phyloP scores from a whole-genome alignment of 495 filamentous ascomycete genomes.

The Penicillium subrubescens region DNA sequence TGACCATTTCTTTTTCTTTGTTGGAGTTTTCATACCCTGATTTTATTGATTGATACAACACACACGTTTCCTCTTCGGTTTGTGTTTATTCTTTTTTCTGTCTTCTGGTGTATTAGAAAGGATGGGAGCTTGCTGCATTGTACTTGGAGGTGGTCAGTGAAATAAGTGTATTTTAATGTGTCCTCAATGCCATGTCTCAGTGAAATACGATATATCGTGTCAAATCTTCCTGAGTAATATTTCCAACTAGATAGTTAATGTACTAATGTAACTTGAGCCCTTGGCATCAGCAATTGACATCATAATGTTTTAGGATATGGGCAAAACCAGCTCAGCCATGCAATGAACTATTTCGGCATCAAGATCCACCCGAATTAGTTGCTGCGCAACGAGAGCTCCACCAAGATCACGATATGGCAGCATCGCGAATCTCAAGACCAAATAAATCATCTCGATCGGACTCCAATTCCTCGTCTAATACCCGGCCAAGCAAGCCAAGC shows the following conservation, averaged over 20 bases:
- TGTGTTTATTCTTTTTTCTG: not conserved
- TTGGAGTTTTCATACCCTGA: conserved; percentile 21
- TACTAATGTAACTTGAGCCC: not conserved
- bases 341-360: not conserved
- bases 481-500: not conserved
- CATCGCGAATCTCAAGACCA: not conserved
- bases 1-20: not conserved
- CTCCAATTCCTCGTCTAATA: not conserved
- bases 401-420: conserved; percentile 6
- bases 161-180: conserved; percentile 11
- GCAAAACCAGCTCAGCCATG: not conserved
- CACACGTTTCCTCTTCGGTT: conserved; percentile 10
- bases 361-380: conserved; percentile 3
- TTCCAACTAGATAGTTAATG: not conserved
- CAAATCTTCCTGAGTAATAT: not conserved
- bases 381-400: conserved; percentile 16
- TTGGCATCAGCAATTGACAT: not conserved
- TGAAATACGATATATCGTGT: not conserved
- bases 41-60: conserved; percentile 21
- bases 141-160: not conserved
- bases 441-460: not conserved
- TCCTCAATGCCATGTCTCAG: conserved; percentile 7
- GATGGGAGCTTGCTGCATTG: conserved; percentile 16
- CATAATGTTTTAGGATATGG: not conserved
- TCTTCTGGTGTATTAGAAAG: conserved; percentile 14